Evolutionary conservation across 306 rosid species (phyloP), one percentile per base, ranked within the genome.

Genomic region (Mimosa pudica): DNA sequence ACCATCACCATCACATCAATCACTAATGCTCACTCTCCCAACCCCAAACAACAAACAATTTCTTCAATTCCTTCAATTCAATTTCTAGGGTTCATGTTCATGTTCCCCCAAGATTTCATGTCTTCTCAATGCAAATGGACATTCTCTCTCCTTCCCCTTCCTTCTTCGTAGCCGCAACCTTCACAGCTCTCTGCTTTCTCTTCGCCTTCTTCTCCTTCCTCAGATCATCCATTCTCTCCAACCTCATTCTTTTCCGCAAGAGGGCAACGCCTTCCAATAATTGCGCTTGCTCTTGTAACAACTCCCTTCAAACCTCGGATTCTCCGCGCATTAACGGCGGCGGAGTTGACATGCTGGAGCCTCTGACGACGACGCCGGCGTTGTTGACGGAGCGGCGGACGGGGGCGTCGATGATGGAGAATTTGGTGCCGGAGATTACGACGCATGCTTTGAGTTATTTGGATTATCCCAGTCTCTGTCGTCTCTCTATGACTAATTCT

Each of bases 341-440:
- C 14, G 80, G 33, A 18, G 33, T 68, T 5, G 84, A 83, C 41
- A 82, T 92, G 89, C 76, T 85, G 71, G 94, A 89, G 73, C 80
- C 81, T 41, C 49, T 24, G n/a, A n/a, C 30, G 30, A n/a, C 30
- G 47, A 18, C 71, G 42, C 80, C 79, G 45, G 73, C 69, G 32
- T 82, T 77, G 7, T 78, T 88, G 60, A 35, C 87, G 4, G 99
- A 89, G 79, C 86, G 90, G 17, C 91, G 84, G 11, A 78, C 87
- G 6, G 97, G 94, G 30, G 96, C 92, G 24, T 96, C 99, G 38
- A 96, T 96, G 99, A 96, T 96, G 99, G 99, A 96, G 87, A 96
- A 96, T 77, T 82, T 96, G 85, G 99, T 96, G 84, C 98, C 99
- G 71, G 99, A 96, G 90, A 96, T 96, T 82, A 96, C 92, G 1